A percentile compares a stretch with the other conserved stretches of the same genome.
phyloP scores from a whole-genome alignment of 2,329 filamentous ascomycete genomes.

The Aspergillus japonicus region DNA sequence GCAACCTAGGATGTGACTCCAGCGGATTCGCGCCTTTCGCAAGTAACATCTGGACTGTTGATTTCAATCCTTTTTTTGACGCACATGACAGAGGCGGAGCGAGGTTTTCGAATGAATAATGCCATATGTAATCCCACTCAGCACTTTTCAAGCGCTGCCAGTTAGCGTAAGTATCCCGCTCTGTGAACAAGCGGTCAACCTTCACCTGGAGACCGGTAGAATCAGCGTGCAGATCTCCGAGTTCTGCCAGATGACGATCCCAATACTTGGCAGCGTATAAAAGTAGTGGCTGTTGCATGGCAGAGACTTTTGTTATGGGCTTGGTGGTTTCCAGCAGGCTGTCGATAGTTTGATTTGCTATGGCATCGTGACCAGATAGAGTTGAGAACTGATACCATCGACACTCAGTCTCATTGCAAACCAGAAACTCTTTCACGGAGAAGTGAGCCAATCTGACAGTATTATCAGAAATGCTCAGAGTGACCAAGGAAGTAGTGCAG shows the following conservation, averaged over 20 bases:
- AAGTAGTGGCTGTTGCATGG: not conserved
- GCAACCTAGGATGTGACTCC: not conserved
- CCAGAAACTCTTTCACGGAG: slow-evolving; percentile 8
- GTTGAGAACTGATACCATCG: slow-evolving; percentile 2
- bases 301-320: not conserved
- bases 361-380: not conserved
- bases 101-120: not conserved
- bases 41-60: not conserved
- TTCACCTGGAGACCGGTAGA: not conserved
- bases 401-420: not conserved
- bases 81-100: not conserved
- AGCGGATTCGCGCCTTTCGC: not conserved
- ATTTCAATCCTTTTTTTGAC: not conserved
- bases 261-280: not conserved
- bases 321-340: not conserved
- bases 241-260: not conserved
- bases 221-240: not conserved
- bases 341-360: not conserved
- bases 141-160: not conserved
- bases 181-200: not conserved
- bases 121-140: not conserved
- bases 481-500: slow-evolving; percentile 3
- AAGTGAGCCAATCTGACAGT: slow-evolving; percentile 6
- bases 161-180: not conserved
- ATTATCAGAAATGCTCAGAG: not conserved